Evolutionary conservation across 495 filamentous ascomycete species (phyloP).

Genomic region (Corynascus novoguineensis): DNA sequence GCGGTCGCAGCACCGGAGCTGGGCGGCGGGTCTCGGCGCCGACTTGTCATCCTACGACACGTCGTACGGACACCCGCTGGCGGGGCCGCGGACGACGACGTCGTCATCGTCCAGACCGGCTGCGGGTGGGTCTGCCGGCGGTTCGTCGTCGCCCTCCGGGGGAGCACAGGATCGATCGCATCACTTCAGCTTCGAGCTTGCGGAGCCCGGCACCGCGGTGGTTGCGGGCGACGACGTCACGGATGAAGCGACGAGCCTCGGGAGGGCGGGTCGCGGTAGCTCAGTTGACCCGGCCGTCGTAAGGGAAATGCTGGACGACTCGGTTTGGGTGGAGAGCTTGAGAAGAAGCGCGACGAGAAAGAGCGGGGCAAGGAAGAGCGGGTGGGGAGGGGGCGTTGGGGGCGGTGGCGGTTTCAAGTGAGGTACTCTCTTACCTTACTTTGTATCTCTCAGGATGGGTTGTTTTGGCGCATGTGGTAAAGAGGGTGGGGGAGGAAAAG

Average conservation of each 20-base stretch:
- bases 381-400: constrained; percentile 13
- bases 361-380: constrained; percentile 16
- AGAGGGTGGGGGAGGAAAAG: background rate
- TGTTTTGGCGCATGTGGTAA: background rate
- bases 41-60: constrained; percentile 41
- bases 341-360: constrained; percentile 77
- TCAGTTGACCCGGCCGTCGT: constrained; percentile 72
- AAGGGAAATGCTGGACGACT: constrained; percentile 74
- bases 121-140: background rate
- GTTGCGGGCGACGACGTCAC: constrained; percentile 2
- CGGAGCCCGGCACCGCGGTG: constrained; percentile 29
- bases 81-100: constrained; percentile 34
- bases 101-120: background rate
- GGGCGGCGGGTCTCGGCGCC: constrained; percentile 35
- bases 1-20: constrained; percentile 32
- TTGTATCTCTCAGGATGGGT: background rate
- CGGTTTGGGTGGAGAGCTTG: constrained; percentile 89
- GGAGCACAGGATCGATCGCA: constrained; percentile 6
- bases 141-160: background rate
- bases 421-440: too few species aligned
- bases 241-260: constrained; percentile 30
- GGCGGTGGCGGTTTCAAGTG: constrained; percentile 12
- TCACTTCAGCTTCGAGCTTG: constrained; percentile 43
- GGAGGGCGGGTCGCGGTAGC: constrained; percentile 49
- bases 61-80: constrained; percentile 38